These are phyloP conservation scores for Avena atlantica DNA, from an alignment of 176 grass and related monocot species.

Conservation along the genomic window DNA sequence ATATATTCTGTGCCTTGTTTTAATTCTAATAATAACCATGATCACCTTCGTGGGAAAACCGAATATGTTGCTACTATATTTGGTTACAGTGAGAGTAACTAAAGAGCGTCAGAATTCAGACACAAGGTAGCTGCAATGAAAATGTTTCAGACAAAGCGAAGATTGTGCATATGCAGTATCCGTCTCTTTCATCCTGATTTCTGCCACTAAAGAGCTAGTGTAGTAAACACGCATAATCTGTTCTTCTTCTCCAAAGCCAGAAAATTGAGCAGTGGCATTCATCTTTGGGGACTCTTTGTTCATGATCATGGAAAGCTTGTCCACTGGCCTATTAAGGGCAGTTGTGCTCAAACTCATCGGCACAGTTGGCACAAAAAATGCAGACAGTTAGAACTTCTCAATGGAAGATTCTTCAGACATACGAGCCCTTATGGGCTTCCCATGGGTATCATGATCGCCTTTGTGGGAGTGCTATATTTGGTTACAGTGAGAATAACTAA, in stretches of 20 bases:
- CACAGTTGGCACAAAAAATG: too few species aligned
- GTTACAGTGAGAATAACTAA: background rate
- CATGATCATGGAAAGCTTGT: background rate
- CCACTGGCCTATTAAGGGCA: background rate
- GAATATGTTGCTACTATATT: too few species aligned
- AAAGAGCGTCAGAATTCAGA: background rate
- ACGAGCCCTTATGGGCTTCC: too few species aligned
- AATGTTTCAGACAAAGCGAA: background rate
- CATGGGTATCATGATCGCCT: too few species aligned
- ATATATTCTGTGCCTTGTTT: too few species aligned
- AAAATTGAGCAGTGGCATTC: background rate
- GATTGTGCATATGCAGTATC: background rate
- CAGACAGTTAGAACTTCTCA: background rate
- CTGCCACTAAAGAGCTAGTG: background rate
- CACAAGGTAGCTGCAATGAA: background rate
- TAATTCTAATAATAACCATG: too few species aligned
- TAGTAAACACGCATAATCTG: background rate
- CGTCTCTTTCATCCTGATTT: background rate
- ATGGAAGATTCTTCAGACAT: too few species aligned
- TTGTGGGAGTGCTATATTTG: too few species aligned
- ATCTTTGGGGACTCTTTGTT: background rate
- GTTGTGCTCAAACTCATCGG: too few species aligned
- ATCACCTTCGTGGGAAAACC: too few species aligned
- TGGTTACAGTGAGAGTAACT: background rate
- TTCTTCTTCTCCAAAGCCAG: background rate